Conservation (phyloP, 2,329 filamentous ascomycete genomes). For the Sordariomycetes sp. region DNA sequence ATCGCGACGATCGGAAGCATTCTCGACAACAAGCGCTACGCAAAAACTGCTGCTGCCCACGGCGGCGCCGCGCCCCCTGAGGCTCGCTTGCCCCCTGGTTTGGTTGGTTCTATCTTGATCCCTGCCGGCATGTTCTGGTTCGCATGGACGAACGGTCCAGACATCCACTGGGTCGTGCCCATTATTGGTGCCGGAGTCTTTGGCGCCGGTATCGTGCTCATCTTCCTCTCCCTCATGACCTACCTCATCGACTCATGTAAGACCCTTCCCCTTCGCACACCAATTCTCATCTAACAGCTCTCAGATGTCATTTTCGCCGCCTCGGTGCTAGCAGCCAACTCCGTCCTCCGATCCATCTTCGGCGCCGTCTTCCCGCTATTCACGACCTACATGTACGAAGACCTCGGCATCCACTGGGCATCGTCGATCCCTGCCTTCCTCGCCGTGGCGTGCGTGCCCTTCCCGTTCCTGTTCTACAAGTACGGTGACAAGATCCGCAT, state of each 20-base stretch:
- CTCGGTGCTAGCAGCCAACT: conserved; percentile 63
- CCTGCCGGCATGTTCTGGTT: conserved; percentile 58
- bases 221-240: conserved; percentile 58
- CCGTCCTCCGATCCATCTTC: conserved; percentile 62
- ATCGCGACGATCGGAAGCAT: conserved; percentile 43
- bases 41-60: conserved; percentile 27
- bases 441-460: conserved; percentile 60
- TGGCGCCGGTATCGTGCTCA: conserved; percentile 48
- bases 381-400: conserved; percentile 48
- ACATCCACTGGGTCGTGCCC: conserved; percentile 48
- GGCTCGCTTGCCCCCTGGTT: conserved; percentile 48
- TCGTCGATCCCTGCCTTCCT: conserved; percentile 66
- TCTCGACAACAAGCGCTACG: conserved; percentile 45
- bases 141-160: conserved; percentile 50
- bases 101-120: conserved; percentile 49
- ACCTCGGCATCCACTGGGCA: conserved; percentile 68
- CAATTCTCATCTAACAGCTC: not conserved
- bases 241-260: conserved; percentile 57
- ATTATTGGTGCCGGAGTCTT: conserved; percentile 34
- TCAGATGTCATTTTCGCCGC: conserved; percentile 65
- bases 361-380: conserved; percentile 68
- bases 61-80: conserved; percentile 55
- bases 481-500: conserved; percentile 55
- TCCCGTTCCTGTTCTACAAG: conserved; percentile 68
- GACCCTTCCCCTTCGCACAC: conserved; percentile 4